Evolutionary conservation across 176 grass and related monocot species (phyloP).

Genomic region (Triticum urartu): DNA sequence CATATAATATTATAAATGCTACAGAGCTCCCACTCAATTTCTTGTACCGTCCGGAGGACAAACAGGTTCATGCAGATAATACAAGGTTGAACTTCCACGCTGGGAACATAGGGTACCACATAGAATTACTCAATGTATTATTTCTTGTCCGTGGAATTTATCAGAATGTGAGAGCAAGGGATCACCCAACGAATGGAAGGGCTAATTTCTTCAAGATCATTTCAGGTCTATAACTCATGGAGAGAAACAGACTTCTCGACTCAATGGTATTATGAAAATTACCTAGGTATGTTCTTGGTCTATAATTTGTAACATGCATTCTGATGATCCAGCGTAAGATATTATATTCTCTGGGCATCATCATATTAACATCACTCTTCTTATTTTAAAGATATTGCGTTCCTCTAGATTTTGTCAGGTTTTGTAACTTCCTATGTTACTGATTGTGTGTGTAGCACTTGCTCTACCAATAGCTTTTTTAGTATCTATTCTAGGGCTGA

Average conservation of each 20-base stretch:
- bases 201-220: constrained; percentile 31
- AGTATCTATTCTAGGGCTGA: neutral
- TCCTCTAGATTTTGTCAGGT: neutral
- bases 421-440: neutral
- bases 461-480: neutral
- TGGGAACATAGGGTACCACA: constrained; percentile 89
- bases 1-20: no score
- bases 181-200: neutral
- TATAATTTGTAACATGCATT: constrained; percentile 13
- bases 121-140: constrained; percentile 82
- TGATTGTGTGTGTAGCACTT: neutral
- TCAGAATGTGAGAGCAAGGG: neutral
- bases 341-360: neutral
- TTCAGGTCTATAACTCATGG: constrained; percentile 91
- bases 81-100: constrained; percentile 86
- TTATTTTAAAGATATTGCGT: constrained; percentile 17
- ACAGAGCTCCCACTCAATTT: no score
- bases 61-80: constrained; percentile 95
- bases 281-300: constrained; percentile 55
- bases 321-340: neutral
- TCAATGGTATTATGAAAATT: constrained; percentile 92
- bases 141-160: constrained; percentile 14
- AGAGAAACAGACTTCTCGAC: constrained; percentile 93
- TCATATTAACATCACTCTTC: no score
- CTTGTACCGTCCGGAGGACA: constrained; percentile 84